These are phyloP conservation scores for Coccomyxa subellipsoidea DNA, from an alignment of 163 green algal species.

Conservation along the genomic window DNA sequence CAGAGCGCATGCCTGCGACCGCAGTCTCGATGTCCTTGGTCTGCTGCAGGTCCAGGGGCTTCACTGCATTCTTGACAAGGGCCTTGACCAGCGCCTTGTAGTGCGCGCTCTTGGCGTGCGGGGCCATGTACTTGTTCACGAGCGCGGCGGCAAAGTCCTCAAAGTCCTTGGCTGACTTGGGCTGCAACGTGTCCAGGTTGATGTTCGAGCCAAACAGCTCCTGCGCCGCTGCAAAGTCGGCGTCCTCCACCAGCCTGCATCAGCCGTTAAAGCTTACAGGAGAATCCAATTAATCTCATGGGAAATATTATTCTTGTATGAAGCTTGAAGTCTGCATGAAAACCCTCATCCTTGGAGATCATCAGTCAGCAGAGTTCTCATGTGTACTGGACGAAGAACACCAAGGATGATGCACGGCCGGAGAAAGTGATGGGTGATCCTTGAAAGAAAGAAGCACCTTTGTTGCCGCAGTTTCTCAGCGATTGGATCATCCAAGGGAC, in stretches of 20 bases:
- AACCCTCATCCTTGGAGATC: too few relatives aligned
- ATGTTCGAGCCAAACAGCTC: conserved; percentile 27
- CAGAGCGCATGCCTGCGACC: conserved; percentile 56
- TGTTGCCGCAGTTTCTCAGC: conserved; percentile 73
- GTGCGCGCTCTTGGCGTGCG: conserved; percentile 38
- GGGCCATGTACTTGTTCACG: conserved; percentile 13
- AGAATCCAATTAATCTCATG: too few relatives aligned
- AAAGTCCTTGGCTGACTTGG: conserved; percentile 77
- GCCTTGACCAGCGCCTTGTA: conserved; percentile 72
- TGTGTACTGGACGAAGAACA: too few relatives aligned
- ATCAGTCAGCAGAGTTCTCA: too few relatives aligned
- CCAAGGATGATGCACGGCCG: too few relatives aligned
- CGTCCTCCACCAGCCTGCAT: conserved; percentile 68
- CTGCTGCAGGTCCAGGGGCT: conserved; percentile 40
- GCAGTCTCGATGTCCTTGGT: conserved; percentile 78
- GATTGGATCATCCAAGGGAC: conserved; percentile 76
- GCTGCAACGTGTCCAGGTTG: conserved; percentile 66
- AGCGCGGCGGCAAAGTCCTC: conserved; percentile 51
- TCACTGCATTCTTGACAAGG: conserved; percentile 44
- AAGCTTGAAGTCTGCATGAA: too few relatives aligned
- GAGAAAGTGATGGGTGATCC: not conserved
- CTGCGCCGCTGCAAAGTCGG: conserved; percentile 70
- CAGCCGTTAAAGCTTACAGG: too few relatives aligned
- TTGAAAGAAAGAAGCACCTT: conserved; percentile 32
- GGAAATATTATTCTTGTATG: too few relatives aligned